Percentiles rank a stretch among this genome's conserved stretches.
Evolutionary conservation across 2,329 filamentous ascomycete genomes (phyloP).

Genomic region (Plenodomus lindquistii): DNA sequence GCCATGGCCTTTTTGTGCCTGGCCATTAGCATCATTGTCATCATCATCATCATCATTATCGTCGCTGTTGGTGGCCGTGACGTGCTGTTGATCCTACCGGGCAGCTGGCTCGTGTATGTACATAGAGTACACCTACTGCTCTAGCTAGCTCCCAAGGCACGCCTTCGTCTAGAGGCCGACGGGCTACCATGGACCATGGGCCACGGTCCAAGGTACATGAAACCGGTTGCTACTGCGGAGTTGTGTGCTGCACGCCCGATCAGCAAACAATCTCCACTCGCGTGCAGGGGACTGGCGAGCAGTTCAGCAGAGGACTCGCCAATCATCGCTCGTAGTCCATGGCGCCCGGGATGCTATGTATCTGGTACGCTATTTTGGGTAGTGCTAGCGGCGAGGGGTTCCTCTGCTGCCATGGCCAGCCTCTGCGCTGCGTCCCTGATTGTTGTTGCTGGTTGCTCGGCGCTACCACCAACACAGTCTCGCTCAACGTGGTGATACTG

Average conservation of each 20-base stretch:
- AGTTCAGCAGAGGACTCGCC: constrained; percentile 26
- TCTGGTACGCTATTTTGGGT: constrained; percentile 40
- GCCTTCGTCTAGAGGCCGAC: constrained; percentile 23
- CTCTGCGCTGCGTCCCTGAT: constrained; percentile 30
- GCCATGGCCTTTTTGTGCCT: constrained; percentile 9
- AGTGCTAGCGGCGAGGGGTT: constrained; percentile 29
- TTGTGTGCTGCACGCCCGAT: constrained; percentile 28
- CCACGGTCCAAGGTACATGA: constrained; percentile 1
- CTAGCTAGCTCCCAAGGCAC: constrained; percentile 29
- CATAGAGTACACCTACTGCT: constrained; percentile 5
- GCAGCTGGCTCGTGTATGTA: constrained; percentile 15
- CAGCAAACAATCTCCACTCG: constrained; percentile 44
- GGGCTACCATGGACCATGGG: constrained; percentile 22
- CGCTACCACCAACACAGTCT: constrained; percentile 22
- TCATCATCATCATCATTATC: constrained; percentile 6
- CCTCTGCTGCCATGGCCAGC: constrained; percentile 11
- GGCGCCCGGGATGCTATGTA: constrained; percentile 25
- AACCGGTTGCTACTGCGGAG: constrained; percentile 16
- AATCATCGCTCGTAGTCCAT: constrained; percentile 33
- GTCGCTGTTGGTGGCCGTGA: constrained; percentile 5
- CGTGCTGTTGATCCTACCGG: constrained; percentile 17
- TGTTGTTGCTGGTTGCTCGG: constrained; percentile 29
- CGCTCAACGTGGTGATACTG: constrained; percentile 26
- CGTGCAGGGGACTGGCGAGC: constrained; percentile 37
- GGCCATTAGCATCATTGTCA: no score